Conservation (phyloP, 352 stramenopile genomes). For the Globisporangium ultimum region DNA sequence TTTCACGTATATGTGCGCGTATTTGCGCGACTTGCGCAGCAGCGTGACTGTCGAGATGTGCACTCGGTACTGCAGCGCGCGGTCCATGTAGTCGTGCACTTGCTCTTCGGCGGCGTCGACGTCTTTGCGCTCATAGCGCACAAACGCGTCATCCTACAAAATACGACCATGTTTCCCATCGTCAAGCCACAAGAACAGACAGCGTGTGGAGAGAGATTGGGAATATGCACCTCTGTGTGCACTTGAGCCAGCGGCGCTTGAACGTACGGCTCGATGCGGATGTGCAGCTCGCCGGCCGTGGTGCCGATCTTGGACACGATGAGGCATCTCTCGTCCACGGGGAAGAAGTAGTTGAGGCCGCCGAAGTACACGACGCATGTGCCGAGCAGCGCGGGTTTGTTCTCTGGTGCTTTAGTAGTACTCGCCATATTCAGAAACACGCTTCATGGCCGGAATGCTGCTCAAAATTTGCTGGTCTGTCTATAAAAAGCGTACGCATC, state of each 20-base stretch:
- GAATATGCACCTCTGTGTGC: background rate
- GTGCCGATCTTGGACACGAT: constrained; percentile 55
- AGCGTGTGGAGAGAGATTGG: background rate
- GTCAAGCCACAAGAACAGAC: background rate
- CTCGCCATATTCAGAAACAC: too few species aligned
- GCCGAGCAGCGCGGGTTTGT: constrained; percentile 22
- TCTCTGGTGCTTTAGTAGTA: background rate
- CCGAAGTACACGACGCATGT: constrained; percentile 56
- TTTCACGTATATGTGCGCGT: constrained; percentile 32
- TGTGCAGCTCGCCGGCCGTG: constrained; percentile 28
- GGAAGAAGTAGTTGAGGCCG: constrained; percentile 63
- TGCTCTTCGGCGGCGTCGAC: constrained; percentile 46
- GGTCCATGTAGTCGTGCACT: constrained; percentile 49
- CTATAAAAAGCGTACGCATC: too few species aligned
- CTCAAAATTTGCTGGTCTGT: too few species aligned
- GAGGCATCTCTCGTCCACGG: constrained; percentile 33
- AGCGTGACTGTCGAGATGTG: constrained; percentile 19
- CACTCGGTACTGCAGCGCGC: constrained; percentile 42
- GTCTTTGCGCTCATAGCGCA: constrained; percentile 25
- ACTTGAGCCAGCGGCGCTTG: constrained; percentile 14
- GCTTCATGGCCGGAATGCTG: too few species aligned
- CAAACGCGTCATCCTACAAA: constrained; percentile 21
- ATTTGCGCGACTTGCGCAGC: constrained; percentile 24
- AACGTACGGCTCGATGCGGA: constrained; percentile 45
- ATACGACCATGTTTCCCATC: background rate